A percentile compares a stretch with the other conserved stretches of the same genome.
Evolutionary conservation across 2,329 filamentous ascomycete species (phyloP).

Genomic region (Microdochium nivale): DNA sequence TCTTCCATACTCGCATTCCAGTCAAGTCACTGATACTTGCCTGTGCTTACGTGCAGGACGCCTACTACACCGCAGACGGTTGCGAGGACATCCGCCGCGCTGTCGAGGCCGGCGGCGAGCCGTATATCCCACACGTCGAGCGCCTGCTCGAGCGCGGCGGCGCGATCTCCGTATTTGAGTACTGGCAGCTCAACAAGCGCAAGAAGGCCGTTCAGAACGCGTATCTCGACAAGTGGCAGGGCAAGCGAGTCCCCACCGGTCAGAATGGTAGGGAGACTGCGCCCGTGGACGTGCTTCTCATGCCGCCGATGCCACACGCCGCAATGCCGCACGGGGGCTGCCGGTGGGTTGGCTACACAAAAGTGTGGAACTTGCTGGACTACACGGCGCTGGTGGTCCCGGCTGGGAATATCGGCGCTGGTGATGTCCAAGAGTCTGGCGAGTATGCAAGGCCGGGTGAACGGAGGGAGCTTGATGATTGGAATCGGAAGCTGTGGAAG

Average conservation of each 20-base stretch:
- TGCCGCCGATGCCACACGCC: slow-evolving; percentile 52
- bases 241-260: slow-evolving; percentile 22
- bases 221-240: slow-evolving; percentile 52
- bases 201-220: slow-evolving; percentile 44
- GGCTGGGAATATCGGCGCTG: slow-evolving; percentile 29
- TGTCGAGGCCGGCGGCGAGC: slow-evolving; percentile 46
- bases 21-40: not conserved
- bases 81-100: slow-evolving; percentile 53
- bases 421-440: slow-evolving; percentile 15
- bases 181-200: slow-evolving; percentile 57
- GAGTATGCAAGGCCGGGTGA: slow-evolving; percentile 25
- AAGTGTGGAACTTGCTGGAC: slow-evolving; percentile 54
- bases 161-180: slow-evolving; percentile 52
- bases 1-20: no score
- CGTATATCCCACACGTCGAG: slow-evolving; percentile 49
- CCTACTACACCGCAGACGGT: slow-evolving; percentile 54
- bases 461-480: slow-evolving; percentile 39
- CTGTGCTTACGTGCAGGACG: slow-evolving; percentile 30
- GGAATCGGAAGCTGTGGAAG: slow-evolving; percentile 41
- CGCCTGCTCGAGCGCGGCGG: slow-evolving; percentile 41
- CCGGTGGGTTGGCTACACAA: slow-evolving; percentile 50
- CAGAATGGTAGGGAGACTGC: slow-evolving; percentile 26
- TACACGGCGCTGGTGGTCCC: slow-evolving; percentile 51
- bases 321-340: slow-evolving; percentile 34
- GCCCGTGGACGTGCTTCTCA: slow-evolving; percentile 45